Percentiles rank a stretch among this genome's conserved stretches.
Conservation (phyloP, 805 yeast genomes). For the Yarrowia sp. region DNA sequence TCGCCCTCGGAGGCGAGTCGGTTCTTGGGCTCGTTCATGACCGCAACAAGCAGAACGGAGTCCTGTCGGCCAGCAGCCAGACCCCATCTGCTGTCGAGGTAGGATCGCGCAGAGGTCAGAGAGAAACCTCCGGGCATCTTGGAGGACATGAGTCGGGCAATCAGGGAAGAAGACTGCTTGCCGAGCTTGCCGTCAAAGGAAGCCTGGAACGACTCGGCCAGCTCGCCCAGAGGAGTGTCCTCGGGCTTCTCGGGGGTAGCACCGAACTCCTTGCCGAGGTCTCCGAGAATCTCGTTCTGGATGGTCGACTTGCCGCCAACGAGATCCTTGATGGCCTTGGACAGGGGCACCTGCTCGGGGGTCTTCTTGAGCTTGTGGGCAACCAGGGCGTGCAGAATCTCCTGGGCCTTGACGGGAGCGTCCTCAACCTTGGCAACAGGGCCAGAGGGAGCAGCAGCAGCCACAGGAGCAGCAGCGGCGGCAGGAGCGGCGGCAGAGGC, state of each 20-base stretch:
- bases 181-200: conserved; percentile 86
- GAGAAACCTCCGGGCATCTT: conserved; percentile 99
- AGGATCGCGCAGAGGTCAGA: conserved; percentile 85
- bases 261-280: conserved; percentile 97
- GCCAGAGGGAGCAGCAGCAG: conserved; percentile 70
- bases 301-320: conserved; percentile 99
- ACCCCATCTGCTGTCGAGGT: conserved; percentile 90
- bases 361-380: conserved; percentile 95
- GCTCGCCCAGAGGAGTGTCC: conserved; percentile 92
- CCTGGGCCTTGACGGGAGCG: conserved; percentile 81
- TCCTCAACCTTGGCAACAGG: conserved; percentile 85
- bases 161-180: conserved; percentile 84
- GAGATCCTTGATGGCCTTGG: conserved; percentile 92
- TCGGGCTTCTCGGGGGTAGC: conserved; percentile 98
- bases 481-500: conserved; percentile 57
- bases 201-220: conserved; percentile 94
- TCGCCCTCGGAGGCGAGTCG: conserved; percentile 86
- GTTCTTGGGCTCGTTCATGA: conserved; percentile 85
- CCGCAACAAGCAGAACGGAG: conserved; percentile 74
- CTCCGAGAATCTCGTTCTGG: conserved; percentile 98
- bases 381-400: conserved; percentile 82
- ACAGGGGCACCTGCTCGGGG: conserved; percentile 76
- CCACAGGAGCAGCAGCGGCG: conserved; percentile 58
- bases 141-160: conserved; percentile 88
- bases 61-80: conserved; percentile 93